Percentiles rank a stretch among this genome's conserved stretches.
phyloP scores from a whole-genome alignment of 805 yeast genomes.

The Candida vaughaniae region DNA sequence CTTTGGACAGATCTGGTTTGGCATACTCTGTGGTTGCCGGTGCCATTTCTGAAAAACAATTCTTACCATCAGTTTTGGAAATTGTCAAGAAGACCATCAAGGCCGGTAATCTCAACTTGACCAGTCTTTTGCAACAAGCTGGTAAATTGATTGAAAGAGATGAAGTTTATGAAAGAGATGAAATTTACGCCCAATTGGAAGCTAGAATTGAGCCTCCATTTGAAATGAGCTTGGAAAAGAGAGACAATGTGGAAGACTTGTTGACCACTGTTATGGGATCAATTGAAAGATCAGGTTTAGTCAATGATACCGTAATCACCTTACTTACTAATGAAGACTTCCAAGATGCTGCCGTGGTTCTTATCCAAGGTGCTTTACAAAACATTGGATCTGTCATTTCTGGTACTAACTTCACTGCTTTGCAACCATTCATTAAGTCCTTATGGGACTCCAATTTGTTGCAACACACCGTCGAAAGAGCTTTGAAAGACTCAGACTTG shows the following conservation, averaged over 20 bases:
- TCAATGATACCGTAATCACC: constrained; percentile 22
- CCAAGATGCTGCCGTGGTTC: constrained; percentile 22
- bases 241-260: constrained; percentile 32
- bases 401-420: constrained; percentile 18
- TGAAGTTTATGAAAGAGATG: constrained; percentile 9
- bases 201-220: constrained; percentile 5
- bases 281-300: constrained; percentile 26
- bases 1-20: constrained; percentile 30
- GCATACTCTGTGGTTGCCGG: constrained; percentile 26
- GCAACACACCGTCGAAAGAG: constrained; percentile 20
- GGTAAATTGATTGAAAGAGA: constrained; percentile 11
- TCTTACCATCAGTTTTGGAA: constrained; percentile 23
- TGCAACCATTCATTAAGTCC: constrained; percentile 20
- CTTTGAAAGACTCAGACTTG: constrained; percentile 21
- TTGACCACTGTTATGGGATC: constrained; percentile 26
- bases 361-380: constrained; percentile 22
- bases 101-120: constrained; percentile 17
- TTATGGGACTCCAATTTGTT: constrained; percentile 25
- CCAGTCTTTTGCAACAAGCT: constrained; percentile 15
- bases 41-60: constrained; percentile 19
- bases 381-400: constrained; percentile 17
- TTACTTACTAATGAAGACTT: constrained; percentile 24
- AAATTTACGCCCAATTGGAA: constrained; percentile 8
- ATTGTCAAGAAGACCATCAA: constrained; percentile 20
- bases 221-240: constrained; percentile 13